Evolutionary conservation across 371 early-diverging fungal genomes (phyloP), one percentile per base, ranked within the genome.

Genomic region (Smittium culicis): DNA sequence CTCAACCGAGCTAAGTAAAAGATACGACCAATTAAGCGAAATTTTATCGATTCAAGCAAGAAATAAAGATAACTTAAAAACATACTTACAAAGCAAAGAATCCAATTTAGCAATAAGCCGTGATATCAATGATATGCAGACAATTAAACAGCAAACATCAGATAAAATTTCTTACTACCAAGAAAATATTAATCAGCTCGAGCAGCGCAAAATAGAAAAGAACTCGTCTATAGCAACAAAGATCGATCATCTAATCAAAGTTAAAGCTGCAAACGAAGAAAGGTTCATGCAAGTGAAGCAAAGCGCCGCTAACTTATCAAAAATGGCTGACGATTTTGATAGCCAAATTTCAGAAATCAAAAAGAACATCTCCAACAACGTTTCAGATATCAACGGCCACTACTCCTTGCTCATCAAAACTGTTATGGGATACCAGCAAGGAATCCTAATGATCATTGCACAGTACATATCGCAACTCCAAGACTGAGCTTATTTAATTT

Each of bases 341-440:
- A 20, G 3, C 27, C 29, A 64, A 16, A 11, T 35, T 5, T 25
- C 3, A 3, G 65, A 32, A 45, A 32, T 45, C 35, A 64, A 64
- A 64, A 28, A 5, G 11, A 32, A 28, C 16, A 24, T 64, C 17
- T 25, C 34, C 16, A 34, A 35, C 20, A 29, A 64, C 17, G 35
- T 45, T 16, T 14, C 25, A 24, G 65, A 64, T 16, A 29, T 35
- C 24, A 64, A 64, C 27, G 35, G 11, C 14, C 32, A 35, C 30
- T 64, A 64, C 34, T 14, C 32, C 24, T 24, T 11, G 14, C 29
- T 64, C 24, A 31, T 29, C n/a, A 64, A 64, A 29, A 31, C 14
- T 5, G 29, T 64, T 5, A 29, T 35, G 65, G n/a, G 24, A 5
- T 64, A 64, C 35, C 65, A 64, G 34, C 34, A 64, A n/a, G 65